Evolutionary conservation across 2,329 filamentous ascomycete species (phyloP).

Genomic region (Talaromyces funiculosus): DNA sequence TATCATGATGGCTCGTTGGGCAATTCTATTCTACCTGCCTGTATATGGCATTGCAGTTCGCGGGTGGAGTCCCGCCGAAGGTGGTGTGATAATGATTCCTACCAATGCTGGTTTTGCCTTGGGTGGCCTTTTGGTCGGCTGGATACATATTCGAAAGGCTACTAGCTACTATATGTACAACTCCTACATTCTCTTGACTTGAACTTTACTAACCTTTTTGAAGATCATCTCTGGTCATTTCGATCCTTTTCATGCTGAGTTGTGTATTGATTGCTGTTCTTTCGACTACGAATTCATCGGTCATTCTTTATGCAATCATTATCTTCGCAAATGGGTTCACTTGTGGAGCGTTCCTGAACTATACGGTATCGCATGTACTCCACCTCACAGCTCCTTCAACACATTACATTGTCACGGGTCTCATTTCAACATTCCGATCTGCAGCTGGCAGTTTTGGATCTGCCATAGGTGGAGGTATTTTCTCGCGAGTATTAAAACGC

Average conservation of each 20-base stretch:
- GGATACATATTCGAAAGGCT: constrained; percentile 66
- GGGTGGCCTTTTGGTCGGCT: constrained; percentile 68
- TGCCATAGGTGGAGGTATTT: constrained; percentile 71
- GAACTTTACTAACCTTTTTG: constrained; percentile 1
- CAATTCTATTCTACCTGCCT: constrained; percentile 72
- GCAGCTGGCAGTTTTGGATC: constrained; percentile 65
- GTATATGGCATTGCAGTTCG: constrained; percentile 73
- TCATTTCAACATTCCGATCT: constrained; percentile 67
- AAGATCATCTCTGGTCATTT: constrained; percentile 54
- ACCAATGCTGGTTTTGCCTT: constrained; percentile 74
- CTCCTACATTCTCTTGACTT: neutral
- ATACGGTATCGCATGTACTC: constrained; percentile 72
- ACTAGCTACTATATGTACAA: constrained; percentile 64
- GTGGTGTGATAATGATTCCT: constrained; percentile 71
- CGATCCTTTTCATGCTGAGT: constrained; percentile 57
- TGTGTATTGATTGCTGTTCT: constrained; percentile 54
- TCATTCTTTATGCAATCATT: constrained; percentile 51
- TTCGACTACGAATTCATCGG: constrained; percentile 49
- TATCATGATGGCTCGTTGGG: constrained; percentile 77
- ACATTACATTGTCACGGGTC: constrained; percentile 69
- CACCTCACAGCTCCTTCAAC: constrained; percentile 62
- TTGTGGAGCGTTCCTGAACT: constrained; percentile 70
- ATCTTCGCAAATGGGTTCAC: constrained; percentile 67
- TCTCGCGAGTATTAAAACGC: constrained; percentile 55
- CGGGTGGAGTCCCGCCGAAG: constrained; percentile 61